phyloP scores from a whole-genome alignment of 768 basidiomycete genomes.

The Mycena leptocephala region DNA sequence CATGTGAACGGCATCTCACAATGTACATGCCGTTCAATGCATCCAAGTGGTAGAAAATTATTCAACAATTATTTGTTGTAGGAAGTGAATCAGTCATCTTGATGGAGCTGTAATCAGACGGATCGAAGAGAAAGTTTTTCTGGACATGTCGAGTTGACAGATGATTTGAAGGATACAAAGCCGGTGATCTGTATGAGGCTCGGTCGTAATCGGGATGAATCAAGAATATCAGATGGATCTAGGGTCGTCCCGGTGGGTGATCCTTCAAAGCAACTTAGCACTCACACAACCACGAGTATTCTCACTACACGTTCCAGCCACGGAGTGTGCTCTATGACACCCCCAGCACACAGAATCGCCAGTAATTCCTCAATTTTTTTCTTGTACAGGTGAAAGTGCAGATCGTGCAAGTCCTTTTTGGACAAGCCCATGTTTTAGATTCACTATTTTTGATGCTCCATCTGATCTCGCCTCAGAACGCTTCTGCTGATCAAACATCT shows the following conservation, averaged over 20 bases:
- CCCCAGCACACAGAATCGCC: not conserved
- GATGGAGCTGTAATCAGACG: too few species aligned
- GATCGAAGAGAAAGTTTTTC: too few species aligned
- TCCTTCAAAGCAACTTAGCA: not conserved
- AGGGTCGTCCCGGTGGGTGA: constrained; percentile 31
- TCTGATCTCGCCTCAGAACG: not conserved
- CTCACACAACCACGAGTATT: not conserved
- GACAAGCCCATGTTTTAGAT: not conserved
- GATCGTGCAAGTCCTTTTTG: not conserved
- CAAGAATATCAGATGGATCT: constrained; percentile 32
- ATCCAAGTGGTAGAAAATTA: too few species aligned
- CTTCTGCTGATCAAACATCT: not conserved
- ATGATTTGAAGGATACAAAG: constrained; percentile 33
- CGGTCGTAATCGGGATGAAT: constrained; percentile 26
- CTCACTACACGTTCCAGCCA: not conserved
- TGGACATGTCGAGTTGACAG: constrained; percentile 27
- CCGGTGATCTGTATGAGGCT: not conserved
- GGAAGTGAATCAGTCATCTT: too few species aligned
- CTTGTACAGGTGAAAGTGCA: not conserved
- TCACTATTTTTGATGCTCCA: constrained; percentile 12
- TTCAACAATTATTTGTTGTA: too few species aligned
- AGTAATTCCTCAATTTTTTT: not conserved
- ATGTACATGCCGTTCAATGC: too few species aligned
- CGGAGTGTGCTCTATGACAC: not conserved
- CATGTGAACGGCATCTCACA: too few species aligned